These are phyloP conservation scores for Chaetomium cochliodes DNA, from an alignment of 495 filamentous ascomycete species.

Conservation along the genomic window DNA sequence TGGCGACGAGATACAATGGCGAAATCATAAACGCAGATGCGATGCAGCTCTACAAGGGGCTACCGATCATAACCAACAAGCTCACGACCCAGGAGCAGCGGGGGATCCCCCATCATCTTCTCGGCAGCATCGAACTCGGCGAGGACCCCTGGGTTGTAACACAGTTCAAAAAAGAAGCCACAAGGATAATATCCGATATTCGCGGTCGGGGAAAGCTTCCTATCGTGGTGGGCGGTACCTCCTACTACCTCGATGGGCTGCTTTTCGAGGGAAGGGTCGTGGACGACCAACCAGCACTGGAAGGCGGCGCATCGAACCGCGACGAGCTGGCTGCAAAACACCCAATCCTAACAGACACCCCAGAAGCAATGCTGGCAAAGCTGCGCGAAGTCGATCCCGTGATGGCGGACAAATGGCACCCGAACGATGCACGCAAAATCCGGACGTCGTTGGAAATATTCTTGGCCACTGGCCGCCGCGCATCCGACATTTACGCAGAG, in stretches of 20 bases:
- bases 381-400: conserved; percentile 78
- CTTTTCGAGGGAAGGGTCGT: conserved; percentile 71
- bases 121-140: conserved; percentile 69
- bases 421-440: conserved; percentile 87
- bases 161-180: conserved; percentile 67
- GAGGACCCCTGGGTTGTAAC: conserved; percentile 81
- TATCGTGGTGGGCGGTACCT: conserved; percentile 89
- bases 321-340: conserved; percentile 51
- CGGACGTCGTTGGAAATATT: conserved; percentile 86
- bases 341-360: conserved; percentile 68
- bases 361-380: conserved; percentile 67
- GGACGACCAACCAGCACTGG: conserved; percentile 41
- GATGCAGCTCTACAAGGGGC: conserved; percentile 95
- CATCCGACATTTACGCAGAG: conserved; percentile 85
- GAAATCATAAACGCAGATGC: conserved; percentile 98
- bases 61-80: conserved; percentile 96
- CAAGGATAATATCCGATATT: conserved; percentile 72
- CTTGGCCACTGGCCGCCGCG: conserved; percentile 70
- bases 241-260: conserved; percentile 89
- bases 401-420: conserved; percentile 93
- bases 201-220: conserved; percentile 72
- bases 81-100: conserved; percentile 70
- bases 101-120: conserved; percentile 83
- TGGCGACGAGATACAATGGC: conserved; percentile 80
- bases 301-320: conserved; percentile 27